Percentiles rank a stretch among this genome's conserved stretches.
phyloP scores from a whole-genome alignment of 2,329 filamentous ascomycete species.

The Westerdykella ornata region DNA sequence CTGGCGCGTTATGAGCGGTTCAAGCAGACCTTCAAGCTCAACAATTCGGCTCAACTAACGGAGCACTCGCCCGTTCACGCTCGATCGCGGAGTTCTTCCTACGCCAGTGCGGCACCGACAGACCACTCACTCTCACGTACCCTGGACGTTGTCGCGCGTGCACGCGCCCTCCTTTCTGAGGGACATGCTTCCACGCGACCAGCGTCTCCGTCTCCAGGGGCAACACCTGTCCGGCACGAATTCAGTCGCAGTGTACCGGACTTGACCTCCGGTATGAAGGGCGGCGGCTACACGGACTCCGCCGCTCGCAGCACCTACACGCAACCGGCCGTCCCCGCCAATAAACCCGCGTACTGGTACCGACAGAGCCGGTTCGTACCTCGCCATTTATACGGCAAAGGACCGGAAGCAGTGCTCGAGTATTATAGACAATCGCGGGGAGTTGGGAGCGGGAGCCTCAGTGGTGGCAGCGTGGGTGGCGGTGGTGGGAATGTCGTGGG shows the following conservation, averaged over 20 bases:
- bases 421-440: slow-evolving; percentile 17
- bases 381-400: slow-evolving; percentile 31
- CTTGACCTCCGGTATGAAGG: slow-evolving; percentile 3
- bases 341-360: slow-evolving; percentile 26
- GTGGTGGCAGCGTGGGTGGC: too few relatives aligned
- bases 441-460: neutral
- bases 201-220: slow-evolving; percentile 4
- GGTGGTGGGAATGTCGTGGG: too few relatives aligned
- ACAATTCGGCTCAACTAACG: too few relatives aligned
- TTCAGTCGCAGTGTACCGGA: slow-evolving; percentile 25
- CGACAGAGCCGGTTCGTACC: slow-evolving; percentile 33
- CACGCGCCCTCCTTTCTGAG: neutral
- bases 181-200: slow-evolving; percentile 1
- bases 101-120: too few relatives aligned
- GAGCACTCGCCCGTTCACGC: too few relatives aligned
- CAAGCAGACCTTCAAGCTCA: too few relatives aligned
- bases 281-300: neutral
- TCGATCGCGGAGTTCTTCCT: too few relatives aligned
- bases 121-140: too few relatives aligned
- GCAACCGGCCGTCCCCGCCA: slow-evolving; percentile 2
- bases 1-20: too few relatives aligned
- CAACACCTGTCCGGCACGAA: slow-evolving; percentile 13
- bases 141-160: neutral
- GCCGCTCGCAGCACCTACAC: neutral
- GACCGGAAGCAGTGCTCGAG: slow-evolving; percentile 24